Conservation (phyloP, 371 early-diverging fungal genomes). For the Mortierella sp. region DNA sequence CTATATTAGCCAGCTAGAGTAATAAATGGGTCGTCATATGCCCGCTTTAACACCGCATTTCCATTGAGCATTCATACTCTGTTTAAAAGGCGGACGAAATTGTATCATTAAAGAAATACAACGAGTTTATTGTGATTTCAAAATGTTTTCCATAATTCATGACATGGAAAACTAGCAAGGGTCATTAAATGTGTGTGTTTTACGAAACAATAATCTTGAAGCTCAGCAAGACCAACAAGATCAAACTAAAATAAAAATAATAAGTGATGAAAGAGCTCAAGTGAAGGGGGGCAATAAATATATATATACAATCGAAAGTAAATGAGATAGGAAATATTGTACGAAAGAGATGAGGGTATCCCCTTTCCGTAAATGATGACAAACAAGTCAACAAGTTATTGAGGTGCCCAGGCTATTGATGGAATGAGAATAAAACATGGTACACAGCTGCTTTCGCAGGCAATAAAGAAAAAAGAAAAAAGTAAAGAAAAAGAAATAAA, state of each 20-base stretch:
- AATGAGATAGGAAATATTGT: no score
- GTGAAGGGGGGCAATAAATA: neutral
- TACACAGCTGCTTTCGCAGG: neutral
- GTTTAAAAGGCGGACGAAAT: neutral
- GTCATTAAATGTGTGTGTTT: no score
- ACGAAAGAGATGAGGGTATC: no score
- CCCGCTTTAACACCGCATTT: no score
- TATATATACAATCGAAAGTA: neutral
- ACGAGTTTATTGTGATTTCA: neutral
- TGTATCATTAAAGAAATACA: neutral
- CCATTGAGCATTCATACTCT: no score
- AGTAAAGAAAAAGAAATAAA: neutral
- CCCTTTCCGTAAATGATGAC: no score
- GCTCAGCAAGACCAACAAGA: no score
- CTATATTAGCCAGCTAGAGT: neutral
- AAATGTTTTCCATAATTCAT: neutral
- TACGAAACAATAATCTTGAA: no score
- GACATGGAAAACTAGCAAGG: neutral
- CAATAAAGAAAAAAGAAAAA: neutral
- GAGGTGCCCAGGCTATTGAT: neutral
- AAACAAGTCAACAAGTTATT: neutral
- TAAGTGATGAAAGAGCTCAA: no score
- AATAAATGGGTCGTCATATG: neutral
- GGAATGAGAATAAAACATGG: neutral
- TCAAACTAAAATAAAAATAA: no score